Conservation (phyloP, 2,329 filamentous ascomycete species). For the Volutella citrinella region DNA sequence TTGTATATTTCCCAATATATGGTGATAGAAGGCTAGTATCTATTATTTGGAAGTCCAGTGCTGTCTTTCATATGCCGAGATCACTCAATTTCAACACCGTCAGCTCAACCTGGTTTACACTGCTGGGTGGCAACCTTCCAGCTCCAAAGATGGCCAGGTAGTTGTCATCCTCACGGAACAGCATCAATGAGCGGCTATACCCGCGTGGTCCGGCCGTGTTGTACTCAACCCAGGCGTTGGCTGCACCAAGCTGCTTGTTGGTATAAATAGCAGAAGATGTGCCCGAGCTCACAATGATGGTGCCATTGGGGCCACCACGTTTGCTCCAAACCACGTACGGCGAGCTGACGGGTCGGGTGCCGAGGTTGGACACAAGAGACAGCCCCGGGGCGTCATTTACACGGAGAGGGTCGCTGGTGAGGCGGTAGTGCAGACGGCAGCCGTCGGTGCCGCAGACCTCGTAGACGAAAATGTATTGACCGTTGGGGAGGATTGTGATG, state of each 20-base stretch:
- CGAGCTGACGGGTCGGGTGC: slow-evolving; percentile 35
- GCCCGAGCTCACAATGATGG: slow-evolving; percentile 40
- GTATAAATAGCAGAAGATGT: slow-evolving; percentile 38
- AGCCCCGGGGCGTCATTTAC: slow-evolving; percentile 29
- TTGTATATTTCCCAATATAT: no score
- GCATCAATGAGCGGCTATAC: slow-evolving; percentile 35
- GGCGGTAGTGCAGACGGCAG: slow-evolving; percentile 43
- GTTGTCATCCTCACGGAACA: slow-evolving; percentile 33
- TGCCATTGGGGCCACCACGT: slow-evolving; percentile 41
- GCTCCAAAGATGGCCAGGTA: slow-evolving; percentile 41
- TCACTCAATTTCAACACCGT: slow-evolving; percentile 27
- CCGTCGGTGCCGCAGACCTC: slow-evolving; percentile 51
- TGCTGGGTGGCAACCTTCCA: slow-evolving; percentile 43
- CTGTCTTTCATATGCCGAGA: slow-evolving; percentile 3
- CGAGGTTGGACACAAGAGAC: slow-evolving; percentile 31
- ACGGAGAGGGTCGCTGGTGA: slow-evolving; percentile 35
- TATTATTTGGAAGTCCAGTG: no score
- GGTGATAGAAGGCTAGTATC: no score
- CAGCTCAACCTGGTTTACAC: slow-evolving; percentile 39
- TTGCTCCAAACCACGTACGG: slow-evolving; percentile 44
- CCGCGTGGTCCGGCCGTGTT: slow-evolving; percentile 32
- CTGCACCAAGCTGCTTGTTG: slow-evolving; percentile 38
- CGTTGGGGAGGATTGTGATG: slow-evolving; percentile 54
- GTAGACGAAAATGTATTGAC: slow-evolving; percentile 56
- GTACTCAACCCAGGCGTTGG: slow-evolving; percentile 33